Conservation (phyloP, 2,329 filamentous ascomycete genomes). For the Fusarium siculi region DNA sequence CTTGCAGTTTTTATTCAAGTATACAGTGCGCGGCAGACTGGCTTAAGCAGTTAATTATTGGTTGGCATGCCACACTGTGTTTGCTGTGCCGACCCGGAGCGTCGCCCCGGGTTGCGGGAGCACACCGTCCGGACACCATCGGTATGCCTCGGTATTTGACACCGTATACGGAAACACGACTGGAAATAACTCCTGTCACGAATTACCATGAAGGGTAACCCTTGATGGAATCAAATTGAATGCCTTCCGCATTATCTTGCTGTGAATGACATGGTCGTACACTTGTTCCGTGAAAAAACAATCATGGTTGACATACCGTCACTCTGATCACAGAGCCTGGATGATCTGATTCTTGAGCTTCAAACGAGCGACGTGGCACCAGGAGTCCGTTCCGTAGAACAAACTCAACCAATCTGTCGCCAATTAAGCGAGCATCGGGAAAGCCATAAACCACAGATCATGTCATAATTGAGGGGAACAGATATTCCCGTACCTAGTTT, state of each 20-base stretch:
- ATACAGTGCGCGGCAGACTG: conserved; percentile 33
- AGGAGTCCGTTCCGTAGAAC: background rate
- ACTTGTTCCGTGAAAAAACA: background rate
- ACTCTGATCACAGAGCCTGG: conserved; percentile 11
- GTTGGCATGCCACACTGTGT: conserved; percentile 24
- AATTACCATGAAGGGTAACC: background rate
- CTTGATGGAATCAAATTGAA: background rate
- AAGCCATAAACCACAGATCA: background rate
- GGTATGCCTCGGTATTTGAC: conserved; percentile 13
- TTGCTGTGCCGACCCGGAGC: background rate
- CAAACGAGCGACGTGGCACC: conserved; percentile 5
- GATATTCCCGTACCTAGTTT: background rate
- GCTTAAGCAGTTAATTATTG: background rate
- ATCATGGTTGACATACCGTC: background rate
- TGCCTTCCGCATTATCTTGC: background rate
- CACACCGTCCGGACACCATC: conserved; percentile 1
- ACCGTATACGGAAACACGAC: conserved; percentile 10
- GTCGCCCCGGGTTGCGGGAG: conserved; percentile 2
- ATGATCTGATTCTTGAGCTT: conserved; percentile 25
- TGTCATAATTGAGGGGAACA: background rate
- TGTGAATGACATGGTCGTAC: background rate
- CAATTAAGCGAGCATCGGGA: conserved; percentile 1
- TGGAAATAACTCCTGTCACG: conserved; percentile 20
- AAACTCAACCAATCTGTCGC: background rate
- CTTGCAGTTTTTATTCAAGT: conserved; percentile 11